Evolutionary conservation across 805 yeast species (phyloP).

Genomic region (Kodamaea nitidulidarum): DNA sequence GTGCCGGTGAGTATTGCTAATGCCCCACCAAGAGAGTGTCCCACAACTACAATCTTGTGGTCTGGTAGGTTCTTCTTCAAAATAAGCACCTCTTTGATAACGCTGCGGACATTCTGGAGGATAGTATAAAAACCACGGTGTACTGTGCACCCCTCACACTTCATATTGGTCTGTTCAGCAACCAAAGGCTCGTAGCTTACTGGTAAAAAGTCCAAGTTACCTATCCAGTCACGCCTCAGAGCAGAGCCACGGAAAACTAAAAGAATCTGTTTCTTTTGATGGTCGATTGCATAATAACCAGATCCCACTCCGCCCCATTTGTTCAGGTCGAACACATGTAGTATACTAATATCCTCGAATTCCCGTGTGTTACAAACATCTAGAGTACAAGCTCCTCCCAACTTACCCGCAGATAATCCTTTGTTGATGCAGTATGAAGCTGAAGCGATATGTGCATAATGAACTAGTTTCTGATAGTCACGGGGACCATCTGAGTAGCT

Average conservation of each 20-base stretch:
- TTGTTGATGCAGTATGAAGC: constrained; percentile 35
- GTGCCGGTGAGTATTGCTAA: constrained; percentile 59
- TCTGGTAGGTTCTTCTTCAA: constrained; percentile 38
- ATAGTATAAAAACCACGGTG: constrained; percentile 63
- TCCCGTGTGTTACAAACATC: constrained; percentile 19
- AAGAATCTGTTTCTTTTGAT: constrained; percentile 37
- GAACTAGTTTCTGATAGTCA: constrained; percentile 22
- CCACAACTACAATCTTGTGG: constrained; percentile 52
- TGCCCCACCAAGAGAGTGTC: constrained; percentile 80
- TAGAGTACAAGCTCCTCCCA: constrained; percentile 5
- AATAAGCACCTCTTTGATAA: constrained; percentile 32
- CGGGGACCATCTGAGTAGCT: background rate
- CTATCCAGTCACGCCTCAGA: constrained; percentile 56
- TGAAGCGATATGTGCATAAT: constrained; percentile 33
- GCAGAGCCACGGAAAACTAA: constrained; percentile 64
- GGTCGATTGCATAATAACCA: constrained; percentile 53
- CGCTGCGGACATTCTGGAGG: constrained; percentile 36
- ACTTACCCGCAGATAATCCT: constrained; percentile 18
- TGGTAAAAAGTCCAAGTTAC: constrained; percentile 51
- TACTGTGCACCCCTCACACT: constrained; percentile 43
- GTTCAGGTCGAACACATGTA: constrained; percentile 38
- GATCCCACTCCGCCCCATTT: constrained; percentile 47
- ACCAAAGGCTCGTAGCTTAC: constrained; percentile 46
- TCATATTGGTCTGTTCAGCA: background rate
- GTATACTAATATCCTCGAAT: constrained; percentile 29